Percentiles rank a stretch among this genome's conserved stretches.
phyloP scores from a whole-genome alignment of 805 yeast species.

The Candida yuanshanica region DNA sequence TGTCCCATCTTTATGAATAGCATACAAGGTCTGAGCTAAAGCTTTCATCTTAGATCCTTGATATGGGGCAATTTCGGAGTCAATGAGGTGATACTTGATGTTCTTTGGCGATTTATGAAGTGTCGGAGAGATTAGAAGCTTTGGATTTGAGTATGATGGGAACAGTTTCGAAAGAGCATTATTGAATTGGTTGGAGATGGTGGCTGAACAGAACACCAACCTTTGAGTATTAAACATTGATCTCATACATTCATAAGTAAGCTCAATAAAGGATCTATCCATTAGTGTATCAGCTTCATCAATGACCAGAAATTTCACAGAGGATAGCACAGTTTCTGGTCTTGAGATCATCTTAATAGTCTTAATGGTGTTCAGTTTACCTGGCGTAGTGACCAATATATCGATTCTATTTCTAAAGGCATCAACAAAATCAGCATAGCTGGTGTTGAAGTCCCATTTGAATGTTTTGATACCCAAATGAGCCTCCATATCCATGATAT shows the following conservation, averaged over 20 bases:
- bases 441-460: slow-evolving; percentile 59
- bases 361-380: slow-evolving; percentile 45
- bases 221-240: slow-evolving; percentile 50
- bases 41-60: slow-evolving; percentile 81
- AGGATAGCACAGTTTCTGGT: slow-evolving; percentile 34
- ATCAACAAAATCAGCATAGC: slow-evolving; percentile 47
- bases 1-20: slow-evolving; percentile 77
- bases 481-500: slow-evolving; percentile 29
- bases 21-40: slow-evolving; percentile 80
- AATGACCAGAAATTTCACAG: slow-evolving; percentile 59
- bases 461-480: slow-evolving; percentile 39
- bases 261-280: slow-evolving; percentile 71
- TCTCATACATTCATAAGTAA: slow-evolving; percentile 52
- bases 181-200: slow-evolving; percentile 76
- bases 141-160: slow-evolving; percentile 52
- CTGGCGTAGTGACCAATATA: slow-evolving; percentile 81
- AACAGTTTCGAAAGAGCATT: slow-evolving; percentile 52
- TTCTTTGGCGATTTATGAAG: slow-evolving; percentile 80
- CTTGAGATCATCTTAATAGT: slow-evolving; percentile 30
- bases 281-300: slow-evolving; percentile 94
- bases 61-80: slow-evolving; percentile 73
- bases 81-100: slow-evolving; percentile 67
- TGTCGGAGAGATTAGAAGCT: slow-evolving; percentile 60
- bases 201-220: slow-evolving; percentile 80
- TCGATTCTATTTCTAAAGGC: slow-evolving; percentile 55